A percentile compares a stretch with the other conserved stretches of the same genome.
Conservation (phyloP, 2,329 filamentous ascomycete species). For the Fusarium redolens region DNA sequence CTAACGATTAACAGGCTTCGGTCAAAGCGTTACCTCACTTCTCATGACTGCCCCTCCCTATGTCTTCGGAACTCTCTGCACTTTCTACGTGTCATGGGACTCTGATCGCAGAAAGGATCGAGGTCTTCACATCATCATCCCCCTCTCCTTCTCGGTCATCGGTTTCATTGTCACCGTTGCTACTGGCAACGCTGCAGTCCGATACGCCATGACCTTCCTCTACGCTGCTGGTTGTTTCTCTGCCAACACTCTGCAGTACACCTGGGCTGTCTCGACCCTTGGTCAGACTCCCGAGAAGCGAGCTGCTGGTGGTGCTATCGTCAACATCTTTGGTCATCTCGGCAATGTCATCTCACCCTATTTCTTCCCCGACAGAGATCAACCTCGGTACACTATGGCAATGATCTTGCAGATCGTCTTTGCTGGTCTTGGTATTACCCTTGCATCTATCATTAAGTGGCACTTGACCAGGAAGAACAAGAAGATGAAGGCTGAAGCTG, state of each 20-base stretch:
- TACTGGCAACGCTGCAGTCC: constrained; percentile 53
- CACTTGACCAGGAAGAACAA: constrained; percentile 33
- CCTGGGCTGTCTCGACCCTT: constrained; percentile 50
- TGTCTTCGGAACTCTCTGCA: constrained; percentile 64
- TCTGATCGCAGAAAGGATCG: constrained; percentile 71
- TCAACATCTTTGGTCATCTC: constrained; percentile 52
- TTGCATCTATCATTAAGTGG: constrained; percentile 27
- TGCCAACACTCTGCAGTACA: constrained; percentile 50
- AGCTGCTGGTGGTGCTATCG: constrained; percentile 50
- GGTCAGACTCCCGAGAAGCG: constrained; percentile 54
- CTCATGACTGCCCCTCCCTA: constrained; percentile 69
- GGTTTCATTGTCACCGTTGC: constrained; percentile 70
- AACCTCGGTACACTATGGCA: constrained; percentile 45
- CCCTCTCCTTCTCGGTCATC: constrained; percentile 64
- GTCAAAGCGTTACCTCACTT: constrained; percentile 60
- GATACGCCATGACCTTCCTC: constrained; percentile 41
- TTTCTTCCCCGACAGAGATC: constrained; percentile 49
- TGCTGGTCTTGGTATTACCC: constrained; percentile 13
- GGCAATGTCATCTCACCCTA: constrained; percentile 56
- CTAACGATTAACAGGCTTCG: constrained; percentile 51
- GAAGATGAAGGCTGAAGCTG: constrained; percentile 30
- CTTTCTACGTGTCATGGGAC: constrained; percentile 69
- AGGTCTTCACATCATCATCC: constrained; percentile 68
- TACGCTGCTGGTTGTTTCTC: constrained; percentile 39
- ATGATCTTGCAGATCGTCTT: constrained; percentile 43